Conservation (phyloP, 495 filamentous ascomycete species). For the Astrothelium macrocarpum region DNA sequence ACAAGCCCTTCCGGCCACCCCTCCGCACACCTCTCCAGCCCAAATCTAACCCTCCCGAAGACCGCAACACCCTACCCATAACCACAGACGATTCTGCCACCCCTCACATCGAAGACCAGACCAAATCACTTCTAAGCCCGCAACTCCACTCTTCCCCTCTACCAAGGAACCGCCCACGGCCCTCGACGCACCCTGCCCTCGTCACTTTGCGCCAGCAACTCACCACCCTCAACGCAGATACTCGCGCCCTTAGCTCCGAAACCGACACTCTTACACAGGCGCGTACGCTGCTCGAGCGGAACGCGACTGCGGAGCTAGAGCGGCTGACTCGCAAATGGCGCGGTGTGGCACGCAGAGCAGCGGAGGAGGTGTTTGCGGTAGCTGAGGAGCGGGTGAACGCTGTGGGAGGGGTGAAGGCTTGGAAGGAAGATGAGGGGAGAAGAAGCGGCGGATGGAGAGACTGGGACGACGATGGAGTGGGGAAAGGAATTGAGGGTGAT, state of each 20-base stretch:
- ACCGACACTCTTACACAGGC: constrained; percentile 45
- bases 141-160: neutral
- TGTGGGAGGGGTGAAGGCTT: constrained; percentile 51
- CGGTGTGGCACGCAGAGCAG: constrained; percentile 34
- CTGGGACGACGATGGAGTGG: constrained; percentile 25
- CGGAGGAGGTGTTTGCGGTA: constrained; percentile 40
- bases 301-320: constrained; percentile 40
- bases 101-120: neutral
- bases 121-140: neutral
- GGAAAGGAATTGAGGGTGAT: neutral
- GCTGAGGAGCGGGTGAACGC: constrained; percentile 39
- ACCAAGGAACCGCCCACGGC: neutral
- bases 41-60: constrained; percentile 9
- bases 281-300: constrained; percentile 37
- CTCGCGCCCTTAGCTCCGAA: constrained; percentile 20
- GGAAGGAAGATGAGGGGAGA: constrained; percentile 40
- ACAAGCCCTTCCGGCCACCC: constrained; percentile 61
- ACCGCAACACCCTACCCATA: neutral
- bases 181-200: neutral
- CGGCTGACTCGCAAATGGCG: constrained; percentile 38
- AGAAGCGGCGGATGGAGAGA: constrained; percentile 37
- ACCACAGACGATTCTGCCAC: neutral
- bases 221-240: constrained; percentile 14
- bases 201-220: neutral
- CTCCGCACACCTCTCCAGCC: constrained; percentile 35